Conservation (phyloP, 192 early-diverging fungal genomes). For the Podila horticola region DNA sequence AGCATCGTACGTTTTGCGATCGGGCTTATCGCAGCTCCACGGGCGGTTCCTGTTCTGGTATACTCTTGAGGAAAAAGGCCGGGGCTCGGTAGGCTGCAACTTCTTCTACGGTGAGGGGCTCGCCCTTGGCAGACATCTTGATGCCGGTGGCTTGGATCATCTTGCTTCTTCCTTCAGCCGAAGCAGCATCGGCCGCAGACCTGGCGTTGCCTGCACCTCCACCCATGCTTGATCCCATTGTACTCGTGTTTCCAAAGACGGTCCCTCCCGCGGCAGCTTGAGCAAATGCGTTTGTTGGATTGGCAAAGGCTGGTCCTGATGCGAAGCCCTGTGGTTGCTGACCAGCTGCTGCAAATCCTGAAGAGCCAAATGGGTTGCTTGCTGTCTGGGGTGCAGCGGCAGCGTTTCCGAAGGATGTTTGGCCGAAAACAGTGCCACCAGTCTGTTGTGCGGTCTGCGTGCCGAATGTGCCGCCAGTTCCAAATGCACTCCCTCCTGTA, state of each 20-base stretch:
- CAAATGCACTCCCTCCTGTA: neutral
- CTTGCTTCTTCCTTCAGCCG: slow-evolving; percentile 11
- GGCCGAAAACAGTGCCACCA: neutral
- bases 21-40: slow-evolving; percentile 44
- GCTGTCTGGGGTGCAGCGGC: slow-evolving; percentile 2
- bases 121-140: slow-evolving; percentile 23
- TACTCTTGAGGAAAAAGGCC: slow-evolving; percentile 39
- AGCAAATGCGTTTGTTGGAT: neutral
- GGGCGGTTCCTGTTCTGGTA: slow-evolving; percentile 60
- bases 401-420: slow-evolving; percentile 5
- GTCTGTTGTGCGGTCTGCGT: slow-evolving; percentile 1
- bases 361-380: slow-evolving; percentile 33
- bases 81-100: slow-evolving; percentile 47
- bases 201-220: slow-evolving; percentile 1
- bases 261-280: neutral
- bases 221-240: neutral
- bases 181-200: slow-evolving; percentile 1
- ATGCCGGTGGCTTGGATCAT: slow-evolving; percentile 25
- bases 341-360: slow-evolving; percentile 17
- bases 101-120: slow-evolving; percentile 33
- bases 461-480: neutral
- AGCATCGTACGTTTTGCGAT: neutral
- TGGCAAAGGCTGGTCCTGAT: slow-evolving; percentile 2
- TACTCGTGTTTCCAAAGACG: neutral
- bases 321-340: neutral